Evolutionary conservation across 305 asterid species (phyloP), one percentile per base, ranked within the genome.

Genomic region (Petunia hybrid): DNA sequence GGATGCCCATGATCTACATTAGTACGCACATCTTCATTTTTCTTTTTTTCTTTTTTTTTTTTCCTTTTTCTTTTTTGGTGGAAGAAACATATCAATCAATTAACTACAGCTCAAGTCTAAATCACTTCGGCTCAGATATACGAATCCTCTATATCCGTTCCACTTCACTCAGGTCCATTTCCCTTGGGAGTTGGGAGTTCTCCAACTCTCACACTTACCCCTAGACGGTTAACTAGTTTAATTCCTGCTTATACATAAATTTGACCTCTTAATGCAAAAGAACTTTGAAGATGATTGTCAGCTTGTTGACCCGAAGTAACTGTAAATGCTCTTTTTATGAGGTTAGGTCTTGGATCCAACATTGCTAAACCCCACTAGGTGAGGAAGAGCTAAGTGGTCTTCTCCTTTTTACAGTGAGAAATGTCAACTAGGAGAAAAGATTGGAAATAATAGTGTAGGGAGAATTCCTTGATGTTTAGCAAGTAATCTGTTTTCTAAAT

Each of bases 31-130:
- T 2, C 5, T 45, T 45, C 45, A 3, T 70, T 9, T 22, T 22
- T 22, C 31, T 22, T 22, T 22, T 22, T 22, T 22, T 22, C 31
- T 22, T 22, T 22, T 22, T 22, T 22, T 1, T 1, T 22, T 22
- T 22, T 22, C 0, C 31, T 1, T 22, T 22, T 22, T 22, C 0
- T 22, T 22, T 22, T 22, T 22, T 22, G 31, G 31, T 51, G 22
- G 60, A 14, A 10, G 8, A 70, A 70, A 46, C 77, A 46, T 16
- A 70, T 70, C 77, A 45, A 69, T 46, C 31, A 71, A 71, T 71
- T 48, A 73, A 73, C 6, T 31, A 48, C 62, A 35, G 13, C 78
- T 48, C 45, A 48, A 51, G 35, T 35, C 78, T 62, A 51, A 38
- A 13, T 31, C 61, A 71, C 77, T 46, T 10, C 31, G 39, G 60